These are phyloP conservation scores for Trametes elegans DNA, from an alignment of 768 basidiomycete genomes.

Conservation along the genomic window DNA sequence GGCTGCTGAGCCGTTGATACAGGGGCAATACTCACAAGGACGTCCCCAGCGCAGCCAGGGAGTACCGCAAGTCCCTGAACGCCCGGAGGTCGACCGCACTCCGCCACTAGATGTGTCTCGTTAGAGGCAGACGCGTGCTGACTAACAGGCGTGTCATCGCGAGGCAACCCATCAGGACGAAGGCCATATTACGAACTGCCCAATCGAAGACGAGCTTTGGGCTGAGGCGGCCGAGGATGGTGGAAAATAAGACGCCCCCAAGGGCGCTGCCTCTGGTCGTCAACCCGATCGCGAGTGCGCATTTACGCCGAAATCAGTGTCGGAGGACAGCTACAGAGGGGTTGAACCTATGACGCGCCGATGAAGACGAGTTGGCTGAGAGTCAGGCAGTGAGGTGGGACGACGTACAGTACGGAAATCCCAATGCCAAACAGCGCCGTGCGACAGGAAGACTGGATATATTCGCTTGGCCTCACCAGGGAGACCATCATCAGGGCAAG, in stretches of 20 bases:
- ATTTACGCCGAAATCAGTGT: conserved; percentile 36
- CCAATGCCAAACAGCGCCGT: conserved; percentile 32
- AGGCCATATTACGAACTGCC: conserved; percentile 32
- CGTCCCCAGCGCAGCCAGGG: conserved; percentile 17
- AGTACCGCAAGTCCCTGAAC: conserved; percentile 26
- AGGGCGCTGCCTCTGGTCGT: conserved; percentile 39
- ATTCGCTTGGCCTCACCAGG: conserved; percentile 22
- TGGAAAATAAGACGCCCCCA: conserved; percentile 51
- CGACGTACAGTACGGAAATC: conserved; percentile 25
- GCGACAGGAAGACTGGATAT: conserved; percentile 32
- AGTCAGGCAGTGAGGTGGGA: not conserved
- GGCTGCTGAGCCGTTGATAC: not conserved
- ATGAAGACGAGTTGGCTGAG: not conserved
- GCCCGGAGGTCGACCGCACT: conserved; percentile 28
- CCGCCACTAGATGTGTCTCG: conserved; percentile 20
- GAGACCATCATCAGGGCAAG: conserved; percentile 31
- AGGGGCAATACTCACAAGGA: conserved; percentile 22
- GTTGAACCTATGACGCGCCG: conserved; percentile 27
- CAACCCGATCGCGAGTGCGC: conserved; percentile 39
- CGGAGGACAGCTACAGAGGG: conserved; percentile 32
- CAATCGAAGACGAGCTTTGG: conserved; percentile 28
- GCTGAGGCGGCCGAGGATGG: conserved; percentile 47
- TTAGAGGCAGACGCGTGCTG: conserved; percentile 27
- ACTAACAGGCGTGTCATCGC: conserved; percentile 27
- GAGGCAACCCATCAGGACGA: conserved; percentile 28